phyloP scores from a whole-genome alignment of 2,329 filamentous ascomycete species.

The Myriosclerotinia scirpicola region DNA sequence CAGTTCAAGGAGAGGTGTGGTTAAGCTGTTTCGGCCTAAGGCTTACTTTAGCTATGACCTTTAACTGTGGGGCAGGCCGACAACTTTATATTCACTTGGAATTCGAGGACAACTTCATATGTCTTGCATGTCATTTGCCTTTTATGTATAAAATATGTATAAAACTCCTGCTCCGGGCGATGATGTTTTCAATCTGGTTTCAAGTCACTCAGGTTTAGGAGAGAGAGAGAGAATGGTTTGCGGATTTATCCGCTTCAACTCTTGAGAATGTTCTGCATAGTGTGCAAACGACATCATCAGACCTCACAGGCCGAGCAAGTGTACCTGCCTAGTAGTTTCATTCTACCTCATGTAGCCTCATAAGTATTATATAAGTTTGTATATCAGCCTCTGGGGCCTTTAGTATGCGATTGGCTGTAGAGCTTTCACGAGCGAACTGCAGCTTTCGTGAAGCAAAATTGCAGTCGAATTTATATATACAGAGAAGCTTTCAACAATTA shows the following conservation, averaged over 20 bases:
- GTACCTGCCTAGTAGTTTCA: too few relatives aligned
- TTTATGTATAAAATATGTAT: too few relatives aligned
- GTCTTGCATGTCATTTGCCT: not conserved
- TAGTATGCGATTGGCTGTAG: too few relatives aligned
- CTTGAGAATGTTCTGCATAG: not conserved
- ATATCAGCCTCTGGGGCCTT: too few relatives aligned
- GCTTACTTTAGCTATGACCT: constrained; percentile 1
- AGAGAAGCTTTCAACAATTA: not conserved
- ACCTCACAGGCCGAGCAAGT: too few relatives aligned
- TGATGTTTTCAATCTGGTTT: too few relatives aligned
- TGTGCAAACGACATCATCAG: not conserved
- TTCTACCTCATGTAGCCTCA: too few relatives aligned
- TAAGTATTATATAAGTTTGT: too few relatives aligned
- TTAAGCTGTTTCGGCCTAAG: constrained; percentile 16
- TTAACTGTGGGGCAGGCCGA: not conserved
- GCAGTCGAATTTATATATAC: not conserved
- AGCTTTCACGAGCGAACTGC: not conserved
- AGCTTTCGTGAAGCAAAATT: not conserved
- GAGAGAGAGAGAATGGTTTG: too few relatives aligned
- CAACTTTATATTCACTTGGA: constrained; percentile 7
- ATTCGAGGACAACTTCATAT: not conserved
- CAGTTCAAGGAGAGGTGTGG: constrained; percentile 22
- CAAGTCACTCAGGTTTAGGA: too few relatives aligned
- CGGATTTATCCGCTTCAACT: not conserved
- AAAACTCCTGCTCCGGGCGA: too few relatives aligned